Evolutionary conservation across 345 rosid species (phyloP).

Genomic region (Eucalyptus paniculata): DNA sequence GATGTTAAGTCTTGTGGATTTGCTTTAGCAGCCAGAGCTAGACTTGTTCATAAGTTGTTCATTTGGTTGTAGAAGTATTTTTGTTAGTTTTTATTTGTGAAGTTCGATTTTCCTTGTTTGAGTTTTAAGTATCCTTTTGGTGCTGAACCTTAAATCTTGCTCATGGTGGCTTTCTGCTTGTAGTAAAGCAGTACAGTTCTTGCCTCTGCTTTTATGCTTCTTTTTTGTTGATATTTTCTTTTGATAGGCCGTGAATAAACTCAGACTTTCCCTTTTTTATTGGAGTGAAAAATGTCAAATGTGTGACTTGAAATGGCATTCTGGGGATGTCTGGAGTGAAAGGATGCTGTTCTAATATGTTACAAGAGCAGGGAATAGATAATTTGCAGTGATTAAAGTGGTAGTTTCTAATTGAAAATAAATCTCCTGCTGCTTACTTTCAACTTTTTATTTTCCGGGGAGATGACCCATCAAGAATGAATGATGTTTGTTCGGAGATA

Average conservation of each 20-base stretch:
- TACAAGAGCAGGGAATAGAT: not conserved
- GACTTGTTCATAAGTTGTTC: not conserved
- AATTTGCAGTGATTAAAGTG: not conserved
- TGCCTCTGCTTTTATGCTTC: not conserved
- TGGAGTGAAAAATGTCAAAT: not conserved
- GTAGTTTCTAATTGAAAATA: not conserved
- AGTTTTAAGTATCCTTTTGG: not conserved
- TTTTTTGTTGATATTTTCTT: not conserved
- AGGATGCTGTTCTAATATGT: not conserved
- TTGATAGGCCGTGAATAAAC: not conserved
- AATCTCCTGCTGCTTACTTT: not conserved
- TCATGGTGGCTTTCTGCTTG: not conserved
- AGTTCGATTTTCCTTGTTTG: not conserved
- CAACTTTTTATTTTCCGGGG: not conserved
- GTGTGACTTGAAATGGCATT: not conserved
- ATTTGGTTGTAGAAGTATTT: not conserved
- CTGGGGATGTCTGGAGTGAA: no score
- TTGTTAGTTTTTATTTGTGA: not conserved
- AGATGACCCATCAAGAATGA: not conserved
- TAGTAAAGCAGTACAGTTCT: not conserved
- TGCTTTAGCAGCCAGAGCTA: not conserved
- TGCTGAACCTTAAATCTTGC: not conserved
- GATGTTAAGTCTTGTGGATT: not conserved
- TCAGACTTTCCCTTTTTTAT: not conserved
- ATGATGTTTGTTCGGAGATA: not conserved